A percentile compares a stretch with the other conserved stretches of the same genome.
Evolutionary conservation across 768 basidiomycete genomes (phyloP).

Genomic region (Trametes gibbosa): DNA sequence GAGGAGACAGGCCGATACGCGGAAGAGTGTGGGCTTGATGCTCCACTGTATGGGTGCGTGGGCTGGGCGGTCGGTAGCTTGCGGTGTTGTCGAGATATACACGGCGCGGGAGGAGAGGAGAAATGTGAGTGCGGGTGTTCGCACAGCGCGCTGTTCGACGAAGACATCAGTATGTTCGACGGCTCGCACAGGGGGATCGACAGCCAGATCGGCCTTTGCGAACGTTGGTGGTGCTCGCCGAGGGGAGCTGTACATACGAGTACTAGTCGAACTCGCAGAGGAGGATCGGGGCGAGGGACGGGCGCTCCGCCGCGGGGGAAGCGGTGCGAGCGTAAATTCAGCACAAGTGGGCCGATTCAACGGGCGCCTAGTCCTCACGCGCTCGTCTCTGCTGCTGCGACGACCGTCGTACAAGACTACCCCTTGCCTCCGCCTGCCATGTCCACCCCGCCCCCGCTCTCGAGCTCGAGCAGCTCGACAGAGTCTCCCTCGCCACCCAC

Average conservation of each 20-base stretch:
- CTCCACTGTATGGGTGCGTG: not conserved
- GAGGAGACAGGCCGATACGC: not conserved
- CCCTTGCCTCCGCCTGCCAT: slow-evolving; percentile 18
- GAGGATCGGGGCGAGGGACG: not conserved
- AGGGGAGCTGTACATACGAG: too few species aligned
- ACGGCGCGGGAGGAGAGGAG: too few species aligned
- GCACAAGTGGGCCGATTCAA: slow-evolving; percentile 19
- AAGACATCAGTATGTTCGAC: too few species aligned
- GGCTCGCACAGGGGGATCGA: slow-evolving; percentile 3
- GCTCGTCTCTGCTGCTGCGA: not conserved
- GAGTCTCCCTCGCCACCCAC: slow-evolving; percentile 27
- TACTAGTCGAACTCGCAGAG: too few species aligned
- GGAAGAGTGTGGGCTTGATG: not conserved
- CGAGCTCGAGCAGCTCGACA: slow-evolving; percentile 26
- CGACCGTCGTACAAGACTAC: slow-evolving; percentile 13
- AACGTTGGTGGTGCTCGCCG: too few species aligned
- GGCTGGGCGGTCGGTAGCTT: not conserved
- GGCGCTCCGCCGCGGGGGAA: slow-evolving; percentile 13
- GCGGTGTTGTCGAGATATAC: not conserved
- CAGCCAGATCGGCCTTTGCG: too few species aligned
- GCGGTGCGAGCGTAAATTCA: slow-evolving; percentile 1
- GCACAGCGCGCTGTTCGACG: too few species aligned
- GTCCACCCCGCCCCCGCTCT: slow-evolving; percentile 26
- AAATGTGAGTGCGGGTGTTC: not conserved
- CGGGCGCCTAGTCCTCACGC: slow-evolving; percentile 4